These are phyloP conservation scores for Saccharomycopsis sp. DNA, from an alignment of 805 yeast genomes.

Conservation along the genomic window DNA sequence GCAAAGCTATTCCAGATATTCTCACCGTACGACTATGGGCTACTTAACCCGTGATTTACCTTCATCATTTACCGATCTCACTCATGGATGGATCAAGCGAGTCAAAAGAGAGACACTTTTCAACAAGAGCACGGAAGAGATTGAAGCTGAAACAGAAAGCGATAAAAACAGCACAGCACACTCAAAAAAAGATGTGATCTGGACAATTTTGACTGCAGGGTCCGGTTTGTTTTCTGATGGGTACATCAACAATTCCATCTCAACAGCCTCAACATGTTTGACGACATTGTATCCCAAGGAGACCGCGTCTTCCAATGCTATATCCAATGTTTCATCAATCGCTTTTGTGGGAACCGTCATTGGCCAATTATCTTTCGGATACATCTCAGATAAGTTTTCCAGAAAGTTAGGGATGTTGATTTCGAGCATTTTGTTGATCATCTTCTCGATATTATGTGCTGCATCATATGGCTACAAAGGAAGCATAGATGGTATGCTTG, in stretches of 20 bases:
- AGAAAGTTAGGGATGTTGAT: constrained; percentile 79
- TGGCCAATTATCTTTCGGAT: constrained; percentile 80
- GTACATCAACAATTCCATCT: constrained; percentile 78
- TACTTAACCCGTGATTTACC: constrained; percentile 44
- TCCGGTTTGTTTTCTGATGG: constrained; percentile 94
- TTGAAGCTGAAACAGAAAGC: constrained; percentile 26
- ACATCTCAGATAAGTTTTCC: constrained; percentile 69
- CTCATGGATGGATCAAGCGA: constrained; percentile 37
- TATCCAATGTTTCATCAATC: constrained; percentile 75
- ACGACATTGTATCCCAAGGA: constrained; percentile 55
- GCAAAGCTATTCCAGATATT: too few relatives aligned
- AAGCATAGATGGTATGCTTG: constrained; percentile 67
- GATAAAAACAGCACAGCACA: constrained; percentile 22
- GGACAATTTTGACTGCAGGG: constrained; percentile 80
- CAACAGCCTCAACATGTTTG: constrained; percentile 70
- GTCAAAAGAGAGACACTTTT: constrained; percentile 39
- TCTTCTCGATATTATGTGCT: constrained; percentile 72
- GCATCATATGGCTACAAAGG: constrained; percentile 81
- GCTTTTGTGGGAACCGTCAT: constrained; percentile 89
- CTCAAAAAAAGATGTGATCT: constrained; percentile 26
- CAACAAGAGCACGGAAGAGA: constrained; percentile 25
- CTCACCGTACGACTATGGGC: constrained; percentile 19
- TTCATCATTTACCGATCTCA: constrained; percentile 31
- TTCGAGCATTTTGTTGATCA: constrained; percentile 66
- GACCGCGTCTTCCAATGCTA: constrained; percentile 59